Evolutionary conservation across 495 filamentous ascomycete species (phyloP), one percentile per base, ranked within the genome.

Genomic region (Annulohypoxylon maeteangense): DNA sequence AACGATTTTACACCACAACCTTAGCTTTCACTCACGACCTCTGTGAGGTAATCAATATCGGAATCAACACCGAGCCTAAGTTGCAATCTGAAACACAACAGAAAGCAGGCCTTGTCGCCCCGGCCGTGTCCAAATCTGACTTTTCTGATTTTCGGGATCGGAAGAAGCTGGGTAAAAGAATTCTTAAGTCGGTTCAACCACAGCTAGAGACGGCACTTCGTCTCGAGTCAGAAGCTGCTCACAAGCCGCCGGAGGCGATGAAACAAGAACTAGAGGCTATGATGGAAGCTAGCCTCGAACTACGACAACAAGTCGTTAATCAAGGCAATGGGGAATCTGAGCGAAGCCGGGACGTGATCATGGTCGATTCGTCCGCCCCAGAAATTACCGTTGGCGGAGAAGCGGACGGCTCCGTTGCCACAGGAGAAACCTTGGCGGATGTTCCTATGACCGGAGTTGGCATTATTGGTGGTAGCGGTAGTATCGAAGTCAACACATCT

Each of bases 151-250:
- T 68, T 31, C 74, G 73, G 42, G 79, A 82, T 58, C 84, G 92
- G 18, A 89, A 83, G 62, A 78, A 89, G 74, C 81, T 93, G 27
- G 95, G 91, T 12, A 97, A 95, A 76, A 86, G 92, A 45, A 94
- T 98, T 55, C 84, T 97, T 65, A 93, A 92, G 78, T 86, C 88
- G 3, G 85, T 97, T 23, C 91, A 95, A 75, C 87, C 88, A 16
- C 84, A 88, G 40, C 81, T 97, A 6, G 92, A 97, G 77, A 87
- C 90, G 48, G 93, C 93, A 2, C 81, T 91, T 45, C 85, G 86
- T 55, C 92, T 91, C 38, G 95, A 98, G 78, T 89, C 90, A 42
- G 93, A 96, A 47, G 82, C 97, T 7, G 88, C 83, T 60, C 84
- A 88, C 62, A 89, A 87, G 70, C 84, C 90, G 7, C 88, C 88